phyloP scores from a whole-genome alignment of 2,329 filamentous ascomycete species.

The Alternaria ventricosa region DNA sequence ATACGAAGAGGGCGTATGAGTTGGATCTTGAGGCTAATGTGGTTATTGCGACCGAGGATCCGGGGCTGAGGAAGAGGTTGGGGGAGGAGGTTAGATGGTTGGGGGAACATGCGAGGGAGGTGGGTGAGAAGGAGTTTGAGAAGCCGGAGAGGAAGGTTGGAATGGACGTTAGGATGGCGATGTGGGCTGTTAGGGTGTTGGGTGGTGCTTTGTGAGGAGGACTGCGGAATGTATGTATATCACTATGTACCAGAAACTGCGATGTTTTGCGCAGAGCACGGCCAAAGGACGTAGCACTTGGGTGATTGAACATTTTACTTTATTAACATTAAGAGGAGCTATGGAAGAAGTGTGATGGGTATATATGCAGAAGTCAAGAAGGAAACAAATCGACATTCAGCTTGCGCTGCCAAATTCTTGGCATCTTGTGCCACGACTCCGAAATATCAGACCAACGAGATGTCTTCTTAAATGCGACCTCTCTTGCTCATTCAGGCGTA shows the following conservation, averaged over 20 bases:
- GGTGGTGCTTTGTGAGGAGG: slow-evolving; percentile 78
- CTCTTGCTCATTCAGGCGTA: neutral
- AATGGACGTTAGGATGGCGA: slow-evolving; percentile 82
- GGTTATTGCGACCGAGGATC: slow-evolving; percentile 80
- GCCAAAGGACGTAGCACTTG: neutral
- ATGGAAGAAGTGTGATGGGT: neutral
- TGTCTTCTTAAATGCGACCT: neutral
- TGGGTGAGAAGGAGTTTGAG: slow-evolving; percentile 80
- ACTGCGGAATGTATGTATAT: neutral
- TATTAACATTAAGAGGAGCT: neutral
- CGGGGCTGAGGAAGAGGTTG: slow-evolving; percentile 73
- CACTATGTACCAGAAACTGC: neutral
- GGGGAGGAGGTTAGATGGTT: slow-evolving; percentile 82
- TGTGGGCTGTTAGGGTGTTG: slow-evolving; percentile 89
- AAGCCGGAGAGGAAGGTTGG: slow-evolving; percentile 83
- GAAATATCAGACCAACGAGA: neutral
- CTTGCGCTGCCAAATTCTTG: neutral
- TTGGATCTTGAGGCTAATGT: slow-evolving; percentile 91
- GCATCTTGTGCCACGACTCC: neutral
- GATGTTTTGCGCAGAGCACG: neutral
- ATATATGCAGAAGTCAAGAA: slow-evolving; percentile 1
- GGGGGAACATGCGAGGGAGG: slow-evolving; percentile 71
- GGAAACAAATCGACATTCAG: neutral
- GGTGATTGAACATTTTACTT: neutral
- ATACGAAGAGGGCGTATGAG: slow-evolving; percentile 91